Evolutionary conservation across 2,329 filamentous ascomycete species (phyloP), one percentile per base, ranked within the genome.

Genomic region (Ophiostoma ulmi): DNA sequence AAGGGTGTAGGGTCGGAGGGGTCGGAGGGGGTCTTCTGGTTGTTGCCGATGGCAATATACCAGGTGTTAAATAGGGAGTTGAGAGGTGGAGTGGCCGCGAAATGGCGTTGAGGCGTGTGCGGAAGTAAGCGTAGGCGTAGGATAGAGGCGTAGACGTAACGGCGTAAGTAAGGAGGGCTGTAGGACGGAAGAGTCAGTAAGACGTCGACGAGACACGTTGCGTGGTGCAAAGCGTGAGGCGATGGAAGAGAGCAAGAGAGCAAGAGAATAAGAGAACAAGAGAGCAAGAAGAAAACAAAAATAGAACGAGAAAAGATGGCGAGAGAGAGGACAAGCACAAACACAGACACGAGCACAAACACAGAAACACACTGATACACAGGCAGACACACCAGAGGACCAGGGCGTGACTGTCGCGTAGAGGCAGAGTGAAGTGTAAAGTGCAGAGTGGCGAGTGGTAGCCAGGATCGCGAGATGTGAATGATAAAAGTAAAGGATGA

Each of bases 141-240:
- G 31, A n/a, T n/a, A 35, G 3, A 58, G 52, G 52, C 22, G 52
- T 48, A 63, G 48, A 3, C 26, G 1, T 31, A 31, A 65, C 26
- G 17, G 8, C 38, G 55, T 61, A 35, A 7, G 38, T 39, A 48
- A 22, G 48, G 52, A 5, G 58, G 52, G 17, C 72, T 74, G 72
- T 72, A 26, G 67, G 63, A 73, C 72, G 36, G 44, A 31, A 58
- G 39, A 64, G 68, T 73, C 69, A 73, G 73, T 71, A 63, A 69
- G 31, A 71, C 69, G 44, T 67, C 20, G 68, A 55, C 48, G 36
- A 38, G 63, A 39, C 61, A 39, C 10, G 58, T 20, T 38, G 36
- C 35, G 26, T 35, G 68, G 69, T 65, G 38, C 17, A 70, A 61
- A 48, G n/a, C 31, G 31, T 68, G 69, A 63, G n/a, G 35, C 3